phyloP scores from a whole-genome alignment of 768 basidiomycete species.

The Russula lepida region DNA sequence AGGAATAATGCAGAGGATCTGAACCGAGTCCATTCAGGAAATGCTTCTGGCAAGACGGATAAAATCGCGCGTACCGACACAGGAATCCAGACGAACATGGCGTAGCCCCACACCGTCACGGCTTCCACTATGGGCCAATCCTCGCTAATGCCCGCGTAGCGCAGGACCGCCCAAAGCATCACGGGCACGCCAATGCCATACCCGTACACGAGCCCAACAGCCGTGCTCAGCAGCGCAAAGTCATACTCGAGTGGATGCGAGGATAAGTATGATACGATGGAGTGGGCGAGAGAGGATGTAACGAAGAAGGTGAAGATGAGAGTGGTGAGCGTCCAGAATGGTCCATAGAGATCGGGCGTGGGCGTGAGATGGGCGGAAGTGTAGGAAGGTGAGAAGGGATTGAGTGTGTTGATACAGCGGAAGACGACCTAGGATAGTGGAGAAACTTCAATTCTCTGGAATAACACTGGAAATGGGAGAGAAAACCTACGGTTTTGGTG shows the following conservation, averaged over 20 bases:
- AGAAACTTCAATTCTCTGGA: not conserved
- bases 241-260: constrained; percentile 66
- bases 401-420: constrained; percentile 69
- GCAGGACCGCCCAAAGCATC: constrained; percentile 72
- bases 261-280: constrained; percentile 81
- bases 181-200: constrained; percentile 82
- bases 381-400: constrained; percentile 62
- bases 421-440: constrained; percentile 47
- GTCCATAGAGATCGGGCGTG: constrained; percentile 71
- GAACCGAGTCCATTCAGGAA: not conserved
- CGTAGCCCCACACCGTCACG: constrained; percentile 73
- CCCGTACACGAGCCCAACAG: constrained; percentile 74
- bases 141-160: constrained; percentile 82
- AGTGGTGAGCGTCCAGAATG: constrained; percentile 97
- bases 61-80: constrained; percentile 54
- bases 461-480: not conserved
- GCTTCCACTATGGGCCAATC: constrained; percentile 79
- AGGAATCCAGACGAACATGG: constrained; percentile 81
- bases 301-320: constrained; percentile 90
- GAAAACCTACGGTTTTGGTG: constrained; percentile 50
- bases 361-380: constrained; percentile 56
- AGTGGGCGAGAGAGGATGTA: constrained; percentile 85
- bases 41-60: not conserved
- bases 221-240: constrained; percentile 77
- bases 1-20: constrained; percentile 84